These are phyloP conservation scores for Skeletonema costatum DNA, from an alignment of 108 stramenopile genomes.

Conservation along the genomic window DNA sequence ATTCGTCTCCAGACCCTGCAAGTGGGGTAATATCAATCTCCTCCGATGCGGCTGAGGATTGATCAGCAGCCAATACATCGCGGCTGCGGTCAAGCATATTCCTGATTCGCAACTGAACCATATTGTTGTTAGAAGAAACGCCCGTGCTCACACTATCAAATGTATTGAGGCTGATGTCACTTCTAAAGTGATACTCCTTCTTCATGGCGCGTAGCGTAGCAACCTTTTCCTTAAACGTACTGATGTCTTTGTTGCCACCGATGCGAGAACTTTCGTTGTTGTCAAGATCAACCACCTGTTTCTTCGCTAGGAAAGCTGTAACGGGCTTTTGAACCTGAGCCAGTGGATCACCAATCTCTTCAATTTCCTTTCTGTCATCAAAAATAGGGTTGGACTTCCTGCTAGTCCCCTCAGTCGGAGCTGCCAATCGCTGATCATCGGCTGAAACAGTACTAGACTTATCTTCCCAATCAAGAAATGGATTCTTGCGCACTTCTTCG, in stretches of 20 bases:
- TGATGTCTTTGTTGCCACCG: not conserved
- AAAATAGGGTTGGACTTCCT: not conserved
- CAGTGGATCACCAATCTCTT: not conserved
- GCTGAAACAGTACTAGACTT: not conserved
- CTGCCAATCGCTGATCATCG: not conserved
- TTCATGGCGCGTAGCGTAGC: not conserved
- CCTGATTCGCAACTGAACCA: not conserved
- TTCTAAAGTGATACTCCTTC: constrained; percentile 4
- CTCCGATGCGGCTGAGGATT: not conserved
- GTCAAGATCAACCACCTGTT: not conserved
- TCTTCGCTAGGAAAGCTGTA: not conserved
- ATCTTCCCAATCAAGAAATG: constrained; percentile 18
- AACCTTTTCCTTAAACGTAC: not conserved
- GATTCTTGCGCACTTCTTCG: constrained; percentile 10
- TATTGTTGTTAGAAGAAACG: not conserved
- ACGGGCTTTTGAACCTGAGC: not conserved
- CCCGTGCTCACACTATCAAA: not conserved
- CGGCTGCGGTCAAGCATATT: not conserved
- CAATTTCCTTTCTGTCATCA: constrained; percentile 5
- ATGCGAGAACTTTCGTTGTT: not conserved
- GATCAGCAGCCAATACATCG: not conserved
- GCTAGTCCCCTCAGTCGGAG: not conserved
- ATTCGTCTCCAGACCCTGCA: not conserved
- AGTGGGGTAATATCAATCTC: not conserved
- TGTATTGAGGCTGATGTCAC: constrained; percentile 1